Evolutionary conservation across 305 asterid species (phyloP).

Genomic region (Withania somnifera): DNA sequence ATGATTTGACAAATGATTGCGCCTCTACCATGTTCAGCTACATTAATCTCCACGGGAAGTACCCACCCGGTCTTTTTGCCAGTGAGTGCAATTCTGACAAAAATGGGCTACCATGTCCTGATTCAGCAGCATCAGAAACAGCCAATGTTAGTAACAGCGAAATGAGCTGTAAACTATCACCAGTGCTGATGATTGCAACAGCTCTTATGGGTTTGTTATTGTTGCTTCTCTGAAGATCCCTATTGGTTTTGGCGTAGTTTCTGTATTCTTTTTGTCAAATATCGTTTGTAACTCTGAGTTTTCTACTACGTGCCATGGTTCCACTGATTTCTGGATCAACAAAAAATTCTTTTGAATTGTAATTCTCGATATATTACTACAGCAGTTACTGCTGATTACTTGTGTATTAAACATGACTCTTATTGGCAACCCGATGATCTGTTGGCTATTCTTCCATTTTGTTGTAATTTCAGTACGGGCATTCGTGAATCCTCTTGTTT

Average conservation of each 20-base stretch:
- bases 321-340: neutral
- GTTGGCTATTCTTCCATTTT: neutral
- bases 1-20: slow-evolving; percentile 59
- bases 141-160: slow-evolving; percentile 10
- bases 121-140: slow-evolving; percentile 6
- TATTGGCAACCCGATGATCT: neutral
- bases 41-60: slow-evolving; percentile 61
- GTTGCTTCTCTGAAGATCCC: slow-evolving; percentile 17
- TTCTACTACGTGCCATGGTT: neutral
- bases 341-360: neutral
- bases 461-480: neutral
- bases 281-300: neutral
- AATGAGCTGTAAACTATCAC: slow-evolving; percentile 8
- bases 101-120: slow-evolving; percentile 53
- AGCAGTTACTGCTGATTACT: neutral
- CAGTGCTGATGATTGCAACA: slow-evolving; percentile 17
- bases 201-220: slow-evolving; percentile 15
- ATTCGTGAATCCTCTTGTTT: neutral
- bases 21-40: slow-evolving; percentile 82
- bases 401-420: neutral
- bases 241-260: neutral
- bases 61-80: slow-evolving; percentile 70
- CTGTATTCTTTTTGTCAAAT: neutral
- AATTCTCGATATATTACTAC: neutral
- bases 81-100: slow-evolving; percentile 42